These are phyloP conservation scores for Blastomyces gilchristii DNA, from an alignment of 2,329 filamentous ascomycete genomes.

Conservation along the genomic window DNA sequence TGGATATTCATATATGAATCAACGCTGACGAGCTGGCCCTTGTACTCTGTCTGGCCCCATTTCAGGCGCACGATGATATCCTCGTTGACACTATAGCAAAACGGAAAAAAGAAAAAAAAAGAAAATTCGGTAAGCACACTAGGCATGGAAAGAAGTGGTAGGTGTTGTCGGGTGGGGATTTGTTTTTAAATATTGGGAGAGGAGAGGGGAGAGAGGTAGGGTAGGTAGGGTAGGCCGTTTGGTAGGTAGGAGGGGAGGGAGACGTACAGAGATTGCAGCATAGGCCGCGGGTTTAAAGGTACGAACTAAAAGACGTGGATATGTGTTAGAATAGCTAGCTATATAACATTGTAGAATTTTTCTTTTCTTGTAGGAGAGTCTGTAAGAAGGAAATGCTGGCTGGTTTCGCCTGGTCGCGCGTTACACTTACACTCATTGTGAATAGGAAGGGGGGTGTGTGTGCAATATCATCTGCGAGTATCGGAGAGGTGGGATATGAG, in stretches of 20 bases:
- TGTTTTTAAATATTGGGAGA: neutral
- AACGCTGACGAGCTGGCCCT: constrained; percentile 79
- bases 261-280: constrained; percentile 81
- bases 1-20: constrained; percentile 99
- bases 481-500: neutral
- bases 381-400: too few species aligned
- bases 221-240: too few species aligned
- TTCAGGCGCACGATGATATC: constrained; percentile 87
- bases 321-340: neutral
- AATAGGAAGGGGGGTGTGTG: neutral
- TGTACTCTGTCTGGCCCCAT: constrained; percentile 98
- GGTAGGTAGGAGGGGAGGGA: constrained; percentile 3
- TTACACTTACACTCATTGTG: constrained; percentile 3
- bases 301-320: constrained; percentile 52
- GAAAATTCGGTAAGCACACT: neutral
- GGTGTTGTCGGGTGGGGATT: neutral
- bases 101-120: neutral
- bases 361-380: neutral
- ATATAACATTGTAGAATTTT: too few species aligned
- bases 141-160: neutral
- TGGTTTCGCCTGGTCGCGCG: neutral
- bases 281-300: constrained; percentile 90
- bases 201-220: neutral
- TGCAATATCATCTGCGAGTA: neutral
- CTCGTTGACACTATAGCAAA: constrained; percentile 61